A percentile compares a stretch with the other conserved stretches of the same genome.
Evolutionary conservation across 2,329 filamentous ascomycete species (phyloP).

Genomic region (Alternaria brassicicola): DNA sequence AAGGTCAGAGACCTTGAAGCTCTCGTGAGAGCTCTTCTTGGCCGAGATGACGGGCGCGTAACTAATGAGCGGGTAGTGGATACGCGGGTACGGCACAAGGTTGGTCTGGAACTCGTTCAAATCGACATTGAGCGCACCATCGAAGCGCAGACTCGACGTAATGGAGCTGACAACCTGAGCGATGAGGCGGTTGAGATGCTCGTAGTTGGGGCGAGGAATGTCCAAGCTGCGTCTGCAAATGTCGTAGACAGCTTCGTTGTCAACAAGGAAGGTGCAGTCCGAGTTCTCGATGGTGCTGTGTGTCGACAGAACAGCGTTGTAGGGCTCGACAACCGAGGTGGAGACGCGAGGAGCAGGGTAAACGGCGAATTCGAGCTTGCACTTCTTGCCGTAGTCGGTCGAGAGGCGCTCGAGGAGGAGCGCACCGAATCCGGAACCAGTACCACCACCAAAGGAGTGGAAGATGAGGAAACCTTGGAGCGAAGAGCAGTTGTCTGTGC

Average conservation of each 20-base stretch:
- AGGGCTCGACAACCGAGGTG: slow-evolving; percentile 74
- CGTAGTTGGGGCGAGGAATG: slow-evolving; percentile 70
- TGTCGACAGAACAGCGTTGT: slow-evolving; percentile 75
- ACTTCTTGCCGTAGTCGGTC: slow-evolving; percentile 78
- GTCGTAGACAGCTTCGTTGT: slow-evolving; percentile 77
- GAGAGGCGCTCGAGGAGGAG: slow-evolving; percentile 74
- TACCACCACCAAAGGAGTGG: slow-evolving; percentile 76
- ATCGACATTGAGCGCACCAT: slow-evolving; percentile 75
- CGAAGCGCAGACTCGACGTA: slow-evolving; percentile 73
- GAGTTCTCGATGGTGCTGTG: slow-evolving; percentile 79
- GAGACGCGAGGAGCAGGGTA: slow-evolving; percentile 74
- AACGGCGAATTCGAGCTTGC: slow-evolving; percentile 75
- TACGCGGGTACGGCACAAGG: slow-evolving; percentile 74
- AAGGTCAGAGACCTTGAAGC: slow-evolving; percentile 82
- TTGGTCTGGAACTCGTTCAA: slow-evolving; percentile 81
- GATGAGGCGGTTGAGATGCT: slow-evolving; percentile 75
- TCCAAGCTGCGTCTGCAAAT: slow-evolving; percentile 76
- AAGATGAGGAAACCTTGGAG: slow-evolving; percentile 77
- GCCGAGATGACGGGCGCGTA: slow-evolving; percentile 74
- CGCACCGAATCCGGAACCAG: slow-evolving; percentile 74
- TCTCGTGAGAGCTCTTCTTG: slow-evolving; percentile 81
- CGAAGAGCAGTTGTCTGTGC: slow-evolving; percentile 71
- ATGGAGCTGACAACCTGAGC: slow-evolving; percentile 77
- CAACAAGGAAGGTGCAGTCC: slow-evolving; percentile 79
- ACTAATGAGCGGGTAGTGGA: slow-evolving; percentile 76